Base-by-base conservation (phyloP, 2,329 filamentous ascomycete genomes). In the Phoma sp. region DNA sequence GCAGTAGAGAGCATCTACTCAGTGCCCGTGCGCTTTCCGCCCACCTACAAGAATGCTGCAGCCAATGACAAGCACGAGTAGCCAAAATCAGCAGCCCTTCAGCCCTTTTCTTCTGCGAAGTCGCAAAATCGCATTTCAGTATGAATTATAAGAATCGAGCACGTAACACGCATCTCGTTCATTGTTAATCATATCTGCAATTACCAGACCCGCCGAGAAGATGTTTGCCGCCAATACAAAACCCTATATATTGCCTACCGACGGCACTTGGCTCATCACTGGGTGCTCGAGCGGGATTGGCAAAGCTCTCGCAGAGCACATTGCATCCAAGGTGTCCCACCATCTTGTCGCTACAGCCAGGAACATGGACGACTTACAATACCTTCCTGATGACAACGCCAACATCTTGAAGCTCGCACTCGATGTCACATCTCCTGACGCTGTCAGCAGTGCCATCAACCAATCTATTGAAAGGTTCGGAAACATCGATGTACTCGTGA, bases 391-490 rank as follows among this genome's bases (percentile, higher is more conserved):
- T 18, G 30, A 65, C 47, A 30, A 59, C n/a, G 10, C 63, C 44
- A 74, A 73, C 43, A 66, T 82, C 27, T 72, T 83, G 55, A 81
- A 80, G 56, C 64, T 82, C 2, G 62, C 68, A 0, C 68, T 83
- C 2, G 80, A 83, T 50, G 80, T 84, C 2, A 82, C 78, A 0
- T 80, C 75, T 0, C 55, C 60, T 0, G 22, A 46, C 0, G 73
- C 75, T 0, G 74, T 82, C 52, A 59, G 72, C 7, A 46, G 48
- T 1, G 77, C 78, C 0, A 59, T 82, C 11, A 25, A 50, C 0
- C 57, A 64, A 0, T 89, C 90, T 65, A 86, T 93, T 71, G 78
- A 88, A 75, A 80, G 80, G 39, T 93, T 86, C 71, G 89, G 91
- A 67, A 89, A 92, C 1, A 74, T 81, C 48, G 67, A 77, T n/a